Base-by-base conservation (phyloP, 208 protist species). In the Trypanosoma melophagium region DNA sequence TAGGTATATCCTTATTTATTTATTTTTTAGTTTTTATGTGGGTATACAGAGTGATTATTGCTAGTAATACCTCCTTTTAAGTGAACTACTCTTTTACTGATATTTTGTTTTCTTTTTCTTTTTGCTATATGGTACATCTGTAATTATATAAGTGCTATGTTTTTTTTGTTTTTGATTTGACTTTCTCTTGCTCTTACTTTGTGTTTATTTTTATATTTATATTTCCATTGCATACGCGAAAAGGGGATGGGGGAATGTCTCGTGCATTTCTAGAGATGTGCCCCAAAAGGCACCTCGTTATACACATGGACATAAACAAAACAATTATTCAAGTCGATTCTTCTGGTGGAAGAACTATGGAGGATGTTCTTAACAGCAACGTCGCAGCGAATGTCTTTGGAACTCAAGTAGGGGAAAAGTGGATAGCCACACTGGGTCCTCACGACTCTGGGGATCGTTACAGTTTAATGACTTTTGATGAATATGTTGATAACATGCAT, bases 271-370 rank as follows among this genome's bases (percentile, higher is more conserved):
- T 92, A 10, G 77, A 87, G 31, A n/a, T 47, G 10, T 90, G 82
- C 64, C 68, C 74, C 2, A 76, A 66, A 56, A 81, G 81, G 49
- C 90, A 86, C 53, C 70, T 96, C 14, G 76, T 96, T 5, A 77
- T 96, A 14, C 88, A 96, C 67, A 89, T 96, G 82, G 91, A 96
- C 55, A 90, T 96, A 49, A 96, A 96, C 74, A 89, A 86, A 54
- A 96, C 91, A 16, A 94, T 96, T 59, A 92, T 96, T 54, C 87
- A 93, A 72, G 55, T 90, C 0, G 91, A 96, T 68, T 69, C 72
- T 28, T 83, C 91, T 9, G 91, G 88, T 13, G 87, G 87, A 1
- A 59, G 84, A 22, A 92, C 80, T 0, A 61, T 93, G 40, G 87
- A 93, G 28, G 88, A 96, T 72, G 85, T 93, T 1, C 64, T 96